Conservation (phyloP, 2,329 filamentous ascomycete genomes). For the Penicillium sp. region DNA sequence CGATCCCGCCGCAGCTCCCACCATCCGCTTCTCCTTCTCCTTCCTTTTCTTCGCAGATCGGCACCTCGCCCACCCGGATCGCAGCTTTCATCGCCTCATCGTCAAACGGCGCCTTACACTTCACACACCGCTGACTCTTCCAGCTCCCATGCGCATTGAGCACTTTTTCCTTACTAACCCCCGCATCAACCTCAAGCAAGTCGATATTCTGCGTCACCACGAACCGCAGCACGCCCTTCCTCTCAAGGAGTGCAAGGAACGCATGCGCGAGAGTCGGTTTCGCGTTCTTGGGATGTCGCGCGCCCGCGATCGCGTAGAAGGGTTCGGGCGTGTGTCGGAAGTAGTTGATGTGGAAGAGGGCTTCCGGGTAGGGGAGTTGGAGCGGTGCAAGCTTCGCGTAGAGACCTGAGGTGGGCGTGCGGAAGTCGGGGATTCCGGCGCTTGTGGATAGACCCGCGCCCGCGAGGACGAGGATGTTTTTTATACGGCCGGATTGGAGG, state of each 20-base stretch:
- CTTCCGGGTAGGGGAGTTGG: constrained; percentile 80
- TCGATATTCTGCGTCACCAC: constrained; percentile 94
- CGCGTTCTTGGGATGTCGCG: constrained; percentile 84
- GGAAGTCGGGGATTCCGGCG: constrained; percentile 78
- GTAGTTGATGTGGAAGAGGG: constrained; percentile 84
- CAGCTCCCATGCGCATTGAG: constrained; percentile 89
- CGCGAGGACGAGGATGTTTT: constrained; percentile 39
- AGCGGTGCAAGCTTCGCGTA: constrained; percentile 83
- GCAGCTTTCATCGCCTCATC: constrained; percentile 70
- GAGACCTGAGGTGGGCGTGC: constrained; percentile 81
- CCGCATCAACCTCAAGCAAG: constrained; percentile 80
- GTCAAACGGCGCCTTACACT: constrained; percentile 71
- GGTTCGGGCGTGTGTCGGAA: constrained; percentile 78
- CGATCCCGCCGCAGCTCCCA: constrained; percentile 67
- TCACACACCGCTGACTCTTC: constrained; percentile 79
- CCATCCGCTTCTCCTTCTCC: constrained; percentile 18
- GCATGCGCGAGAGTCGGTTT: constrained; percentile 81
- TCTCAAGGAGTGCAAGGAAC: constrained; percentile 76
- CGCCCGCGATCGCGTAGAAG: constrained; percentile 83
- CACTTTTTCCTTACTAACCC: constrained; percentile 73
- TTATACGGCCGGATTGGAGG: constrained; percentile 14
- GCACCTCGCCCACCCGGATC: constrained; percentile 68
- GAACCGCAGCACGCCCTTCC: constrained; percentile 75
- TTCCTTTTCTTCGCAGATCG: constrained; percentile 64
- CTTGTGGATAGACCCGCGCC: constrained; percentile 73